A percentile compares a stretch with the other conserved stretches of the same genome.
Conservation (phyloP, 306 rosid genomes). For the Aeschynomene evenia region DNA sequence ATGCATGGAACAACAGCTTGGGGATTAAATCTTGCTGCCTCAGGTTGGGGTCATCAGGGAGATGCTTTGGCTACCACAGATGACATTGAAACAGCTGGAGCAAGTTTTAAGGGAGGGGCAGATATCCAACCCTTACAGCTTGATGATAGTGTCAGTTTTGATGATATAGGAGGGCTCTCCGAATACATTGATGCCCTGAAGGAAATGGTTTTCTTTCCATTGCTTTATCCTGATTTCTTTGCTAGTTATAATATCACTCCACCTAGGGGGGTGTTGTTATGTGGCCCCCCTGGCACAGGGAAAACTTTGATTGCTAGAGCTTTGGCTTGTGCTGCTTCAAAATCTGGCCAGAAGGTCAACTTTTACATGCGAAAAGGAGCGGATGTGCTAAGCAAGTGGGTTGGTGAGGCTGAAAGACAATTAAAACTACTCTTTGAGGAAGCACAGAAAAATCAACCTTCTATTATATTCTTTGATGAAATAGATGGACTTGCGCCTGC, state of each 20-base stretch:
- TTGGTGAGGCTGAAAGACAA: slow-evolving; percentile 99
- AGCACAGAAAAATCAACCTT: slow-evolving; percentile 97
- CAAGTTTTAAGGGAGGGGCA: slow-evolving; percentile 98
- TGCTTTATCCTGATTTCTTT: slow-evolving; percentile 93
- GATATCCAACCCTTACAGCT: slow-evolving; percentile 96
- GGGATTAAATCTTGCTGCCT: slow-evolving; percentile 94
- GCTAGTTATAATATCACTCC: slow-evolving; percentile 96
- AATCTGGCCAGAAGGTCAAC: slow-evolving; percentile 98
- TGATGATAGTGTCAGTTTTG: slow-evolving; percentile 90
- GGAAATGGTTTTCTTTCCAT: slow-evolving; percentile 98
- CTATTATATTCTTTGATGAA: slow-evolving; percentile 96
- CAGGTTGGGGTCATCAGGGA: slow-evolving; percentile 99
- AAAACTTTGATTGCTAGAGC: slow-evolving; percentile 96
- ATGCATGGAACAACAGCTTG: slow-evolving; percentile 82
- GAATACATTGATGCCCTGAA: slow-evolving; percentile 86
- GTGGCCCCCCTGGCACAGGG: slow-evolving; percentile 99
- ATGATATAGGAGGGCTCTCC: slow-evolving; percentile 95
- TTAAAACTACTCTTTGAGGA: slow-evolving; percentile 96
- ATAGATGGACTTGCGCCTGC: slow-evolving; percentile 99
- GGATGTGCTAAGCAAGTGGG: slow-evolving; percentile 97
- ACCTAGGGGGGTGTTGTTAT: slow-evolving; percentile 92
- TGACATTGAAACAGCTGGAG: slow-evolving; percentile 97
- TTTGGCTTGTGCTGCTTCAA: slow-evolving; percentile 95
- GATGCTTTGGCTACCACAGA: slow-evolving; percentile 77
- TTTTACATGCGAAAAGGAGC: slow-evolving; percentile 99